Evolutionary conservation across 371 early-diverging fungal genomes (phyloP), one percentile per base, ranked within the genome.

Genomic region (Saksenaea oblongispora): DNA sequence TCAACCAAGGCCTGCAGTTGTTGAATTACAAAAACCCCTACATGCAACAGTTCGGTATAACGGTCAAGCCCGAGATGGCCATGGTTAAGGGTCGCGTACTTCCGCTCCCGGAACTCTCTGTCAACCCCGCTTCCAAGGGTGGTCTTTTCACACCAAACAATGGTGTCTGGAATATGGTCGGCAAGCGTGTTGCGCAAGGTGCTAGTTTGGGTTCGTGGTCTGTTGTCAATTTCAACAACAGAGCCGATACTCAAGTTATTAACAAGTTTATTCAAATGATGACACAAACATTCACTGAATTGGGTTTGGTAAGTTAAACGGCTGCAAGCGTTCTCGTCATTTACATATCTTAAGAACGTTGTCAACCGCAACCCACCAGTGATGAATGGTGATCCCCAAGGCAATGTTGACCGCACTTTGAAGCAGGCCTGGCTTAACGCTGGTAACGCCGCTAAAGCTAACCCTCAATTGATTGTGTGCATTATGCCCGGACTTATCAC

Each of bases 161-260:
- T 64, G 97, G 98, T 26, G 86, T 87, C 7, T 98, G 97, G 97
- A 93, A 95, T 72, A 78, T 98, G 66, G 82, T 87, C 56, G 91
- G 90, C 69, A 93, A 93, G 75, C 89, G 88, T 73, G 80, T 92
- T 2, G 84, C 83, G 18, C 74, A 78, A 18, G 93, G 93, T 37
- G 90, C 86, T 9, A 83, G 79, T 5, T 83, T 95, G n/a, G 76
- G 84, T 15, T 88, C 90, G 10, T 95, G 95, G 95, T 78, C 84
- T 17, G 89, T 96, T 17, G 82, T 95, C 9, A 80, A 82, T 34
- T 85, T 89, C 61, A 75, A 78, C 37, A 53, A 66, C 15, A 63
- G 74, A 4, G 34, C 81, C 1, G 66, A 74, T 11, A 47, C 62
- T 5, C 57, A 56, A 35, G 69, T 62, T 9, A 73, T 85, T 28